Evolutionary conservation across 257 asterid genomes (phyloP), one percentile per base, ranked within the genome.

Genomic region (Lycium ferocissimum): DNA sequence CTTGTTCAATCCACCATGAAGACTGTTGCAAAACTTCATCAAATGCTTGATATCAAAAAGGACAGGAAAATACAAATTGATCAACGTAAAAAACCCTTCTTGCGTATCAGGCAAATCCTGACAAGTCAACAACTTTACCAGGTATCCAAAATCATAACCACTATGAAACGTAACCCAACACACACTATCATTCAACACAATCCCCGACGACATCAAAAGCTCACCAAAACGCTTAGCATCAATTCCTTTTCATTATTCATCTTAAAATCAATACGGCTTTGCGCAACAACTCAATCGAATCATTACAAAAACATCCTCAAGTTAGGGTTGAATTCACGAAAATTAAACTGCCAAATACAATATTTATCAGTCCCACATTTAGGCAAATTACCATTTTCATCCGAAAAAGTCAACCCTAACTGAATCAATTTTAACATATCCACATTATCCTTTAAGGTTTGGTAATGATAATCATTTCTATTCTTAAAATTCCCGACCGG

Each of bases 271-370:
- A 91, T 91, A 56, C 93, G 92, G 35, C 91, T 85, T 71, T 88
- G 61, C 86, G 86, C 66, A 91, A 84, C 73, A 91, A 9, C 84
- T 88, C 93, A 53, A 91, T 89, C 4, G 93, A 91, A 33, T 89
- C 92, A 45, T 83, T 79, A 90, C 92, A 12, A 85, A 89, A 8
- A 91, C 90, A 61, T 91, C 93, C n/a, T 84, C 86, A n/a, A n/a
- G 9, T 88, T 80, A 4, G 89, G 90, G 54, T 91, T 81, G 84
- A 91, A 91, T 71, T 89, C 92, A n/a, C 93, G 86, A 87, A 91
- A 91, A 66, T 91, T 91, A 89, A 91, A 91, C 62, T 91, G 93
- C 93, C 93, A 91, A 35, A 88, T 84, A 67, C 91, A 91, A 66
- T 67, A 84, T 9, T 84, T 86, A 13, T 83, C 83, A 1, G 84